A percentile compares a stretch with the other conserved stretches of the same genome.
phyloP scores from a whole-genome alignment of 768 basidiomycete species.

The Trametopsis cervina region DNA sequence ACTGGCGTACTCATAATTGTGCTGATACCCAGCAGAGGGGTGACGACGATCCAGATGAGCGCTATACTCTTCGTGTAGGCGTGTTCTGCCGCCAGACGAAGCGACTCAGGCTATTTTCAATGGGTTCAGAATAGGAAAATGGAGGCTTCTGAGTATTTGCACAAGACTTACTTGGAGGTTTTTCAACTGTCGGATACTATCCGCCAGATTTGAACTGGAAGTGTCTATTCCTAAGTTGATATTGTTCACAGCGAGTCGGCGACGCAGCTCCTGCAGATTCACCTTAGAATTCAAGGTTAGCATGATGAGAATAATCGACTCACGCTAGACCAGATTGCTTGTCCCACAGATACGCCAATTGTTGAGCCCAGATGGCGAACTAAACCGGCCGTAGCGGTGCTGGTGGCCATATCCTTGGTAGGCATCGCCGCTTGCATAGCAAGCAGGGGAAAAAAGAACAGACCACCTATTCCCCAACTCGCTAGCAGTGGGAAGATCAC shows the following conservation, averaged over 20 bases:
- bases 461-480: constrained; percentile 27
- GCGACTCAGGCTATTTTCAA: constrained; percentile 18
- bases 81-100: constrained; percentile 28
- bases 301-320: neutral
- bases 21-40: constrained; percentile 25
- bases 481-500: constrained; percentile 28
- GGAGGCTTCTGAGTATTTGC: neutral
- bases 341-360: constrained; percentile 21
- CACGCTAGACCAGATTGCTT: constrained; percentile 19
- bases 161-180: constrained; percentile 14
- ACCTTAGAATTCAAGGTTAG: no score
- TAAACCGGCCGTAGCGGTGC: constrained; percentile 30
- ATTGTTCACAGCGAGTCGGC: neutral
- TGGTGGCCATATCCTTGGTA: constrained; percentile 36
- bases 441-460: constrained; percentile 32
- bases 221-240: no score
- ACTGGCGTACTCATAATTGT: constrained; percentile 21
- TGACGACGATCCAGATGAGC: constrained; percentile 34
- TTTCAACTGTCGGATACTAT: constrained; percentile 23
- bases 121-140: neutral
- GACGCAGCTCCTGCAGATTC: neutral
- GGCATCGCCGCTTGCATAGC: constrained; percentile 41
- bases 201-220: constrained; percentile 17
- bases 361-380: constrained; percentile 19
- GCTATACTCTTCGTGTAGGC: constrained; percentile 31